Evolutionary conservation across 306 rosid species (phyloP).

Genomic region (Arachis stenosperma): DNA sequence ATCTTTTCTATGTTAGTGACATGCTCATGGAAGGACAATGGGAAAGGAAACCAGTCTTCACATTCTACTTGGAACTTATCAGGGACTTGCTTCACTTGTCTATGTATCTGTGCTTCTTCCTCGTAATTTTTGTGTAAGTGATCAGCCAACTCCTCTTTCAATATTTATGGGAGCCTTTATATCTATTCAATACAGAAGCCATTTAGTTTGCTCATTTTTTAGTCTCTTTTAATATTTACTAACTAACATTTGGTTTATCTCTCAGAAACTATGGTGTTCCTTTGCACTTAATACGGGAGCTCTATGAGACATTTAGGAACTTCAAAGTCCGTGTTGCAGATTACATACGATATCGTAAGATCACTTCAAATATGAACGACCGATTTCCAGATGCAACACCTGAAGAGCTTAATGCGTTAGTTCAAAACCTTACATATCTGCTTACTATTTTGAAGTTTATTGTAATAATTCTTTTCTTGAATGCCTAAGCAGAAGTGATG

Average conservation of each 20-base stretch:
- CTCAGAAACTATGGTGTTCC: slow-evolving; percentile 92
- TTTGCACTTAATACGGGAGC: slow-evolving; percentile 94
- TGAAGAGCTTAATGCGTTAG: slow-evolving; percentile 94
- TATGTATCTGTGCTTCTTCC: slow-evolving; percentile 95
- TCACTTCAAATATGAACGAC: slow-evolving; percentile 98
- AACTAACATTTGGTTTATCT: slow-evolving; percentile 41
- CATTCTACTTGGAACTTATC: slow-evolving; percentile 92
- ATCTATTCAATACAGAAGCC: slow-evolving; percentile 12
- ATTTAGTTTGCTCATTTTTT: slow-evolving; percentile 15
- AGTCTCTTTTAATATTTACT: slow-evolving; percentile 16
- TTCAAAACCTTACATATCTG: slow-evolving; percentile 36
- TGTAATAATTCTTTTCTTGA: slow-evolving; percentile 9
- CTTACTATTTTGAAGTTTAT: slow-evolving; percentile 22
- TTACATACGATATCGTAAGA: slow-evolving; percentile 89
- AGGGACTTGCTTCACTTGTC: slow-evolving; percentile 97
- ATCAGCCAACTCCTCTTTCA: slow-evolving; percentile 28
- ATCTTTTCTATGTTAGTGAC: slow-evolving; percentile 88
- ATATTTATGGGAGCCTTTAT: slow-evolving; percentile 19
- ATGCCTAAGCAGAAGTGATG: slow-evolving; percentile 79
- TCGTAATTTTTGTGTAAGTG: slow-evolving; percentile 93
- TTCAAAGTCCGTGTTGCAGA: slow-evolving; percentile 88
- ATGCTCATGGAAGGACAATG: slow-evolving; percentile 99
- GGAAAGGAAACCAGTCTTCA: slow-evolving; percentile 96
- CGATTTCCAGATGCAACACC: slow-evolving; percentile 97
- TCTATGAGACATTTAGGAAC: slow-evolving; percentile 97